Evolutionary conservation across 1,284 basidiomycete species (phyloP), one percentile per base, ranked within the genome.

Genomic region (Apiotrichum domesticum): DNA sequence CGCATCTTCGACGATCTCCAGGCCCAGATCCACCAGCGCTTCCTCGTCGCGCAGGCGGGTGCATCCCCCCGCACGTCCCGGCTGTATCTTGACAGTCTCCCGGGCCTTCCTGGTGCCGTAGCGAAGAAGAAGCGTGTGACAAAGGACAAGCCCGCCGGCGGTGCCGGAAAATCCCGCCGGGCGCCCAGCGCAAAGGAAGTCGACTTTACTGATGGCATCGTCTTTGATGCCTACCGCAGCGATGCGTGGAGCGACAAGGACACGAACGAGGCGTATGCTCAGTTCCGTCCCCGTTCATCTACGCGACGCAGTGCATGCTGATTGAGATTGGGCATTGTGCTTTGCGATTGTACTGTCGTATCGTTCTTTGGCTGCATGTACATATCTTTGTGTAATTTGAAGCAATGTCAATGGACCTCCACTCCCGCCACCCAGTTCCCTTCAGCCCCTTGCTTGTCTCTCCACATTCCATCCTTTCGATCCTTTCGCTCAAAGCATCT

Each of bases 1-100:
- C 45, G 46, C n/a, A 58, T 71, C 37, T 68, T 70, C 35, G 52
- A 58, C 6, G 64, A 71, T 54, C 63, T 71, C 37, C 45, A 46
- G 9, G 64, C 64, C 10, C 11, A 37, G 1, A n/a, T 42, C 3
- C 72, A 74, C 62, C 52, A 44, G 43, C 46, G 49, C 13, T 74
- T 67, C 61, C 58, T 71, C n/a, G 47, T 64, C 7, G 71, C 68
- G 14, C 72, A 74, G 48, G 64, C 67, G 11, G 55, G 54, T 15
- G 44, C 51, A 11, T 40, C 47, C 4, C 48, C 57, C 7, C 32
- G 50, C 2, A 29, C 37, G 0, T 64, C 69, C 0, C 65, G 62
- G 46, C 11, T 45, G 32, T 73, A 65, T 63, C 56, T 73, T 46
- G 62, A 70, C 47, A 13, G 33, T 1, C 64, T 67, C 46, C 5